Evolutionary conservation across 75 land plant species (phyloP), one percentile per base, ranked within the genome.

Genomic region (Selaginella moellendorffii): DNA sequence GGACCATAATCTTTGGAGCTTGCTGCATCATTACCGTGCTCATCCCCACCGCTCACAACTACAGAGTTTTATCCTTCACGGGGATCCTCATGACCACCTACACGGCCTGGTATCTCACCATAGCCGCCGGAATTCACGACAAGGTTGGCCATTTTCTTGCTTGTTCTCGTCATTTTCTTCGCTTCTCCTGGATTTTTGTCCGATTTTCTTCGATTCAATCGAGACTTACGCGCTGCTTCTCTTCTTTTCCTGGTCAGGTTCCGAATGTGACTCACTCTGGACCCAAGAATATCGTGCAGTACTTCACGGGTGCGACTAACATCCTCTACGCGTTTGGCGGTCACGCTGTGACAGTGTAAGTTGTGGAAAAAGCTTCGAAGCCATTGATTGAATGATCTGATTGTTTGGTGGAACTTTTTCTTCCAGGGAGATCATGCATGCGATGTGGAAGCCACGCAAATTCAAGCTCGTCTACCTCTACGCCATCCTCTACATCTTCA

Each of bases 91-190:
- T 68, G n/a, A 76, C 78, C 24, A 76, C 78, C 2, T 76, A 72
- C 52, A 76, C 78, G 1, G 75, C 78, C 24, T 76, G 78, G 78
- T 76, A 63, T 63, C 46, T 76, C 64, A 17, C 52, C 12, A 62
- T 66, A 27, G 69, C 78, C 0, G 70, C 77, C 12, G 54, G 72
- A 20, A n/a, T 66, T 1, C 54, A 76, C 62, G 78, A 69, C 10
- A 30, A 76, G 78, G 78, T 65, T 52, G 9, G 18, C 26, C 0
- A 14, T 28, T 23, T 31, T 0, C 21, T 8, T 22, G 23, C 24
- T 12, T 25, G 17, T 66, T 30, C 52, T n/a, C n/a, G n/a, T n/a
- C n/a, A n/a, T n/a, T n/a, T n/a, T n/a, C n/a, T n/a, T n/a, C n/a
- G n/a, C n/a, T n/a, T n/a, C n/a, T n/a, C n/a, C 10, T 36, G 46